Evolutionary conservation across 2,329 filamentous ascomycete species (phyloP).

Genomic region (Apiospora phragmitis): DNA sequence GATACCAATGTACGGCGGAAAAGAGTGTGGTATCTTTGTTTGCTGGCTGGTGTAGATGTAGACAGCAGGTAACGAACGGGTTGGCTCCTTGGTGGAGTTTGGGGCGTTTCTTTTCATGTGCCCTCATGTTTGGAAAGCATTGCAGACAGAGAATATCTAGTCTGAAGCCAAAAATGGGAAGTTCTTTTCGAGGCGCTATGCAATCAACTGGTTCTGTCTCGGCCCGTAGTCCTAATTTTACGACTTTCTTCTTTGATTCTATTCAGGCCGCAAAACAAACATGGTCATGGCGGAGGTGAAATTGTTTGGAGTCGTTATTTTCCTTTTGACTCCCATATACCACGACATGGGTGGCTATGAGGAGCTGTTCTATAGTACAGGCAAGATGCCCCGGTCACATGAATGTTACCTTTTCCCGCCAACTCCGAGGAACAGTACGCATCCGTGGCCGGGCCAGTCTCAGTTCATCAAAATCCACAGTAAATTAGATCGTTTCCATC

Average conservation of each 20-base stretch:
- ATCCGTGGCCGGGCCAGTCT: neutral
- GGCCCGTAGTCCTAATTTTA: neutral
- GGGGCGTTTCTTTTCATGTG: conserved; percentile 9
- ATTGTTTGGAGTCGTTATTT: neutral
- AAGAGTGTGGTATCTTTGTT: neutral
- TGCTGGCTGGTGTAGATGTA: neutral
- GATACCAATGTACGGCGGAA: neutral
- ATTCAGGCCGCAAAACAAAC: neutral
- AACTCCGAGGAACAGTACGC: neutral
- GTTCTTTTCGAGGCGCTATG: neutral
- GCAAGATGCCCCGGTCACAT: neutral
- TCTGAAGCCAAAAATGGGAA: conserved; percentile 5
- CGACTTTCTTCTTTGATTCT: neutral
- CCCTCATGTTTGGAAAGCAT: conserved; percentile 5
- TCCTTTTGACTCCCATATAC: neutral
- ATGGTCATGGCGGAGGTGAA: neutral
- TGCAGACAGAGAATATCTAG: conserved; percentile 6
- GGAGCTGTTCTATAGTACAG: conserved; percentile 4
- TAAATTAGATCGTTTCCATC: neutral
- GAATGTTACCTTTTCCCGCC: neutral
- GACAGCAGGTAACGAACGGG: neutral
- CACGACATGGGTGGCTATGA: neutral
- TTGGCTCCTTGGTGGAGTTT: conserved; percentile 7
- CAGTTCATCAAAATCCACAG: neutral
- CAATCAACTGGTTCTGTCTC: neutral